Percentiles rank a stretch among this genome's conserved stretches.
Evolutionary conservation across 2,329 filamentous ascomycete genomes (phyloP).

Genomic region (Amauroascus niger): DNA sequence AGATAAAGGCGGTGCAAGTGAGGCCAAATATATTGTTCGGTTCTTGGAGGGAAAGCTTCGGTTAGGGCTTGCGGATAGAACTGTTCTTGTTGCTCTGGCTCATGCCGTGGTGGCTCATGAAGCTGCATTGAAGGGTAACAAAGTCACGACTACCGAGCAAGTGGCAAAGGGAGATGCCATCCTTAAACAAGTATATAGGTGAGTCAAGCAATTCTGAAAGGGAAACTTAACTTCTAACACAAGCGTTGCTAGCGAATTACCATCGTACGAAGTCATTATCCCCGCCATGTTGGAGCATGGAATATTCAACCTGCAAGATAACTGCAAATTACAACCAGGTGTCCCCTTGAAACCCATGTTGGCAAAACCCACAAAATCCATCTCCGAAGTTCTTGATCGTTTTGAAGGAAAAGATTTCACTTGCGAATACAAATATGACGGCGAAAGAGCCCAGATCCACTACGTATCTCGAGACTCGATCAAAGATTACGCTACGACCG

Average conservation of each 20-base stretch:
- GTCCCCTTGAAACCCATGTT: slow-evolving; percentile 97
- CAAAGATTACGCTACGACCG: slow-evolving; percentile 56
- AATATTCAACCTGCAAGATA: slow-evolving; percentile 68
- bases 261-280: slow-evolving; percentile 90
- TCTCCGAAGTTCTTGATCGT: slow-evolving; percentile 91
- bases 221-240: neutral
- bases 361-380: slow-evolving; percentile 95
- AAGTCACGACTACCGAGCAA: slow-evolving; percentile 62
- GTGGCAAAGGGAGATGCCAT: slow-evolving; percentile 74
- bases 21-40: slow-evolving; percentile 86
- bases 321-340: slow-evolving; percentile 85
- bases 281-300: slow-evolving; percentile 81
- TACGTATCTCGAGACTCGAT: slow-evolving; percentile 77
- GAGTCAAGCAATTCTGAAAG: slow-evolving; percentile 20
- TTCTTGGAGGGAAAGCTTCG: slow-evolving; percentile 92
- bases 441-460: slow-evolving; percentile 95
- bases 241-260: slow-evolving; percentile 61
- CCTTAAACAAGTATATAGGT: slow-evolving; percentile 86
- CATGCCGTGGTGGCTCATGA: slow-evolving; percentile 85
- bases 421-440: slow-evolving; percentile 98
- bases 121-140: slow-evolving; percentile 55
- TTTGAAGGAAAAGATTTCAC: slow-evolving; percentile 95
- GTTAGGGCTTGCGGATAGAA: slow-evolving; percentile 83
- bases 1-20: slow-evolving; percentile 86
- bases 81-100: slow-evolving; percentile 77